Evolutionary conservation across 768 basidiomycete species (phyloP).

Genomic region (Xanthoconium stramineum): DNA sequence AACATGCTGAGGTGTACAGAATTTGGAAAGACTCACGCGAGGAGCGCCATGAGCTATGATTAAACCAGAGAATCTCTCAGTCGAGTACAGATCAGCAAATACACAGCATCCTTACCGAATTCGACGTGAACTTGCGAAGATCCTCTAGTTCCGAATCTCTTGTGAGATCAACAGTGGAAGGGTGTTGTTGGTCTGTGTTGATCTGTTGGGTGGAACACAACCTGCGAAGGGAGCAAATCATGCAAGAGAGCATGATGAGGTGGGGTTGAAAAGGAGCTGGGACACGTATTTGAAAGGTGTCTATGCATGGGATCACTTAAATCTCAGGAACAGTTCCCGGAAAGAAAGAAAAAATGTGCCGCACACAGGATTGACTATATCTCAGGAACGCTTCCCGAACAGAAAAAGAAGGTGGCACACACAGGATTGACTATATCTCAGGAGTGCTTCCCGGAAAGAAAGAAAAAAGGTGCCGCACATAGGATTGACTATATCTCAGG

Average conservation of each 20-base stretch:
- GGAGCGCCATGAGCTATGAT: conserved; percentile 14
- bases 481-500: no score
- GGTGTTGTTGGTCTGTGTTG: background rate
- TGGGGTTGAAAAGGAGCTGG: no score
- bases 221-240: background rate
- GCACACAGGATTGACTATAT: no score
- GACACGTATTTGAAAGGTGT: no score
- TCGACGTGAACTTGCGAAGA: conserved; percentile 13
- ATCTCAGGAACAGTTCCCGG: no score
- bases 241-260: background rate
- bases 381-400: no score
- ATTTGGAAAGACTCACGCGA: conserved; percentile 10
- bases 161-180: background rate
- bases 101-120: conserved; percentile 5
- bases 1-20: background rate
- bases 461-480: no score
- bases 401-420: no score
- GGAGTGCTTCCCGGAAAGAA: no score
- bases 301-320: no score
- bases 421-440: no score
- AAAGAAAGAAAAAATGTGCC: no score
- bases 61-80: background rate
- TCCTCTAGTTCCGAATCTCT: conserved; percentile 7
- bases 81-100: background rate
- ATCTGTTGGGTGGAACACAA: background rate